phyloP scores from a whole-genome alignment of 208 protist species.

The Leishmania lainsoni region DNA sequence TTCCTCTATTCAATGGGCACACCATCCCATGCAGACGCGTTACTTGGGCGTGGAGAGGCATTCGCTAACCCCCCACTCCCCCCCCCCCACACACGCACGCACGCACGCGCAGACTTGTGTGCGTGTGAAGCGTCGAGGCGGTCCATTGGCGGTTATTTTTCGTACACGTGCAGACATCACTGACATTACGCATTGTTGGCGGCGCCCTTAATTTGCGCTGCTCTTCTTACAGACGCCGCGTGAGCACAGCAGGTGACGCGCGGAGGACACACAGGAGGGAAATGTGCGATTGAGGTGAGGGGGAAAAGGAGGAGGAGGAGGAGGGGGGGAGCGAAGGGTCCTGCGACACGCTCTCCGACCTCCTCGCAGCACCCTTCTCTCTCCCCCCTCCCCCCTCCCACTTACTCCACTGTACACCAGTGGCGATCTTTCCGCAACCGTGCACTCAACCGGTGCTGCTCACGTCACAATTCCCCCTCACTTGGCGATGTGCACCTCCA shows the following conservation, averaged over 20 bases:
- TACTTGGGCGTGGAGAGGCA: background rate
- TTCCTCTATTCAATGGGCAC: background rate
- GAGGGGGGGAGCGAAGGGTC: background rate
- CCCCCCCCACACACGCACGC: too few species aligned
- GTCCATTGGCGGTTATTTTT: background rate
- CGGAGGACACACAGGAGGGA: too few species aligned
- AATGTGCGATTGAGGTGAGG: background rate
- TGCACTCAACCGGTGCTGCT: background rate
- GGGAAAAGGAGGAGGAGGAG: background rate
- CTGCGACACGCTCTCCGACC: too few species aligned
- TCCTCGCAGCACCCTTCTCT: too few species aligned
- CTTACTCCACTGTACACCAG: background rate
- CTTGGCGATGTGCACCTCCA: constrained; percentile 77
- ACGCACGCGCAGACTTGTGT: too few species aligned
- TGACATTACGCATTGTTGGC: background rate
- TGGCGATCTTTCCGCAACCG: background rate
- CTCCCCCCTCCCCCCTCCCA: background rate
- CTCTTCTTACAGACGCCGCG: too few species aligned
- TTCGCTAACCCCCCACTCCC: background rate
- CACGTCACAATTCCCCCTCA: constrained; percentile 23
- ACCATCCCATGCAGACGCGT: background rate
- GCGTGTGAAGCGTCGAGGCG: too few species aligned
- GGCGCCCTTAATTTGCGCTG: too few species aligned
- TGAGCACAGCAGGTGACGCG: background rate
- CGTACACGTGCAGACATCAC: background rate